Percentiles rank a stretch among this genome's conserved stretches.
Evolutionary conservation across 2,329 filamentous ascomycete genomes (phyloP).

Genomic region (Emmonsia crescens): DNA sequence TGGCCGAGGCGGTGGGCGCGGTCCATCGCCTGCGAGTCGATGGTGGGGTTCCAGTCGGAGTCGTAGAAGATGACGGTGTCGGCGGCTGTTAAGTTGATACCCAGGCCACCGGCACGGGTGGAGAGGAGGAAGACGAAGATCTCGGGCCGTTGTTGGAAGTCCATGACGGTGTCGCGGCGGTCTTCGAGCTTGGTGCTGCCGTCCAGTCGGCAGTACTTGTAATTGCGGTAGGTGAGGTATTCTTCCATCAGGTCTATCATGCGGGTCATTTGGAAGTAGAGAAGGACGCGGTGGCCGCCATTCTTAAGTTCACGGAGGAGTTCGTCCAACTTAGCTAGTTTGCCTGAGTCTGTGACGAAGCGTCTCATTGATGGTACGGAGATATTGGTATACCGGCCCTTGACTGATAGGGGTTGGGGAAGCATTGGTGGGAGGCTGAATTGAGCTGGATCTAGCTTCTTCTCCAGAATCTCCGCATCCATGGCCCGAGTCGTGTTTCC

Average conservation of each 20-base stretch:
- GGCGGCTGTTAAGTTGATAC: slow-evolving; percentile 92
- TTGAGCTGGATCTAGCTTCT: slow-evolving; percentile 51
- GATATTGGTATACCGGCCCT: slow-evolving; percentile 80
- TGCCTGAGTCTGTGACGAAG: slow-evolving; percentile 95
- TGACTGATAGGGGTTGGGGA: slow-evolving; percentile 67
- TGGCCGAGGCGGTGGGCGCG: slow-evolving; percentile 95
- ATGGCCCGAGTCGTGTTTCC: slow-evolving; percentile 48
- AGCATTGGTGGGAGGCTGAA: slow-evolving; percentile 58
- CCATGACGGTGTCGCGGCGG: slow-evolving; percentile 85
- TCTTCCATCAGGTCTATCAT: slow-evolving; percentile 99
- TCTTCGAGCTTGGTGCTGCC: slow-evolving; percentile 97
- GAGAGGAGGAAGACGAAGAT: slow-evolving; percentile 97
- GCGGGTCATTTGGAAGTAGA: slow-evolving; percentile 99
- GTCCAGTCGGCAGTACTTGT: slow-evolving; percentile 94
- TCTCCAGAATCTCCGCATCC: slow-evolving; percentile 63
- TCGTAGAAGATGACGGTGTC: slow-evolving; percentile 99
- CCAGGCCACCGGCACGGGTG: slow-evolving; percentile 90
- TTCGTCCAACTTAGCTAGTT: slow-evolving; percentile 81
- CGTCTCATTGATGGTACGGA: slow-evolving; percentile 91
- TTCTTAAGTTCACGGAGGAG: slow-evolving; percentile 84
- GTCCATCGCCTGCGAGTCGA: slow-evolving; percentile 98
- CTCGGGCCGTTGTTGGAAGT: slow-evolving; percentile 88
- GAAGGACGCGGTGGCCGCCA: slow-evolving; percentile 78
- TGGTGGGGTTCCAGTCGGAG: slow-evolving; percentile 98
- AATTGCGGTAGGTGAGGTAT: slow-evolving; percentile 96